These are phyloP conservation scores for Epicoccum nigrum DNA, from an alignment of 2,329 filamentous ascomycete genomes.

Conservation along the genomic window DNA sequence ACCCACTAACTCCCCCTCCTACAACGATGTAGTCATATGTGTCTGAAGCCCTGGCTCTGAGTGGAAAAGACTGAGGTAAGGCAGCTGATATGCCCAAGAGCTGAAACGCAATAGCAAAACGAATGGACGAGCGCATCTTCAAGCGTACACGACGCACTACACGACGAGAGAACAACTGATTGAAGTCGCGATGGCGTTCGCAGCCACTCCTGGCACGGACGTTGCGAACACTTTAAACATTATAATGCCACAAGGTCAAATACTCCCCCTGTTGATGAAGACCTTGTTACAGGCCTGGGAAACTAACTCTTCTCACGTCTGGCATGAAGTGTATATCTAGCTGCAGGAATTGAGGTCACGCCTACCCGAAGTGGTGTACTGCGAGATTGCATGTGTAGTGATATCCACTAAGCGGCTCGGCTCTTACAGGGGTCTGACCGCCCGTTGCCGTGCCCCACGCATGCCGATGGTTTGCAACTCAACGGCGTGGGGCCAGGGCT, in stretches of 20 bases:
- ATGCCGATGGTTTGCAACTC: background rate
- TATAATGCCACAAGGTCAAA: constrained; percentile 4
- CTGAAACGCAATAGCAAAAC: constrained; percentile 20
- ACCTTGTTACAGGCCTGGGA: constrained; percentile 1
- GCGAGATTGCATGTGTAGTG: constrained; percentile 9
- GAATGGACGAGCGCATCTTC: constrained; percentile 29
- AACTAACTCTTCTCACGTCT: background rate
- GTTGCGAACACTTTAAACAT: constrained; percentile 4
- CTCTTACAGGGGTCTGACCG: constrained; percentile 13
- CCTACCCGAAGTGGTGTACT: background rate
- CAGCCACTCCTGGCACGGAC: background rate
- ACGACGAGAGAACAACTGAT: background rate
- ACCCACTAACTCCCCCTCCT: constrained; percentile 35
- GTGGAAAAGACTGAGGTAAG: constrained; percentile 12
- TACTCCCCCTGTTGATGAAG: constrained; percentile 8
- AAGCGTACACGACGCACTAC: background rate
- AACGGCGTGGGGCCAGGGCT: background rate
- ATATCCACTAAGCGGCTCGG: constrained; percentile 10
- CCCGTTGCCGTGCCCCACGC: constrained; percentile 1
- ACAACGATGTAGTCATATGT: constrained; percentile 38
- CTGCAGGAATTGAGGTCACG: background rate
- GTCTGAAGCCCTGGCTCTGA: constrained; percentile 12
- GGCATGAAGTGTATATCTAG: constrained; percentile 3
- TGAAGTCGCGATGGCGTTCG: background rate
- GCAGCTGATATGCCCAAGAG: constrained; percentile 22